These are phyloP conservation scores for Phlegmacium glaucopus DNA, from an alignment of 768 basidiomycete genomes.

Conservation along the genomic window DNA sequence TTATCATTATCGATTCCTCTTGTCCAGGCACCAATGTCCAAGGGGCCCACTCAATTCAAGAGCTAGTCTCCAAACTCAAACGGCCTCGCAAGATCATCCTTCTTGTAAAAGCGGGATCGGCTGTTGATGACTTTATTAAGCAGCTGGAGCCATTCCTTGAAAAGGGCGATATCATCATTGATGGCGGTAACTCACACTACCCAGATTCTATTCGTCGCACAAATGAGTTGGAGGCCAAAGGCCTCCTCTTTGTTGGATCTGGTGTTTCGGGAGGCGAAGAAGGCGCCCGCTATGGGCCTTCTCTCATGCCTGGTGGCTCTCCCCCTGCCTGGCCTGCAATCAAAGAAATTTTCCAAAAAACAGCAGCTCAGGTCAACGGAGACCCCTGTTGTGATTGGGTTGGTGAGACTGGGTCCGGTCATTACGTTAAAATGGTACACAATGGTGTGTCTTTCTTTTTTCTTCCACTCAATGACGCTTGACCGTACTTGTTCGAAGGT, in stretches of 20 bases:
- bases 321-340: conserved; percentile 92
- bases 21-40: conserved; percentile 85
- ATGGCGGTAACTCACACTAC: conserved; percentile 99
- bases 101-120: conserved; percentile 95
- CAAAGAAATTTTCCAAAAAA: conserved; percentile 98
- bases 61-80: conserved; percentile 91
- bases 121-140: conserved; percentile 93
- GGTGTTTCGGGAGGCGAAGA: conserved; percentile 99
- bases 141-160: conserved; percentile 90
- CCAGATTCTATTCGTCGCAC: conserved; percentile 96
- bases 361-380: conserved; percentile 90
- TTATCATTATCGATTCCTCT: conserved; percentile 11
- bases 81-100: conserved; percentile 95
- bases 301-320: conserved; percentile 98
- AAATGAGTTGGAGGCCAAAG: conserved; percentile 90
- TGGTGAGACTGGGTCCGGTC: conserved; percentile 90
- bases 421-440: conserved; percentile 99
- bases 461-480: conserved; percentile 3
- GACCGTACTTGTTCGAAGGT: conserved; percentile 46
- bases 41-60: conserved; percentile 91
- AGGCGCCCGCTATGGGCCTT: conserved; percentile 95
- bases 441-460: conserved; percentile 55
- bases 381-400: conserved; percentile 99
- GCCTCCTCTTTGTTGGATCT: conserved; percentile 94
- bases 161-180: conserved; percentile 97